A percentile compares a stretch with the other conserved stretches of the same genome.
Evolutionary conservation across 2,329 filamentous ascomycete species (phyloP).

Genomic region (Cadophora sp.): DNA sequence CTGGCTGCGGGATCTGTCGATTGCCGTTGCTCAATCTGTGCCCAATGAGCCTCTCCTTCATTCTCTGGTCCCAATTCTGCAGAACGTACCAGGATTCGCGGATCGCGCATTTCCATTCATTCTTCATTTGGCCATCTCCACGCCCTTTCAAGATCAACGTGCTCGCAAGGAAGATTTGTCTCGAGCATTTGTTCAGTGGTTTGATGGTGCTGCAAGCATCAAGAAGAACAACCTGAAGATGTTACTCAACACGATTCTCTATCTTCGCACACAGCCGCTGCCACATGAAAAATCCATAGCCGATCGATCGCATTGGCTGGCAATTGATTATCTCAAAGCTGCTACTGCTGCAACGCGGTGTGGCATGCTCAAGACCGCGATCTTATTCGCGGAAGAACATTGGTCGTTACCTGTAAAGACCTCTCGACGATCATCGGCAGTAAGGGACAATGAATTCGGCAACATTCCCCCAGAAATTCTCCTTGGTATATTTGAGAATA

Average conservation of each 20-base stretch:
- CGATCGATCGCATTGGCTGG: constrained; percentile 84
- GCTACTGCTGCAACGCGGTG: constrained; percentile 77
- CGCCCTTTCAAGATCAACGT: constrained; percentile 68
- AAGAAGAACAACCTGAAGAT: constrained; percentile 71
- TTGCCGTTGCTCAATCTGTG: constrained; percentile 65
- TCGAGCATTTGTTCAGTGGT: constrained; percentile 66
- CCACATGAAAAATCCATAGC: constrained; percentile 79
- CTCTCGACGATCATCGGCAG: constrained; percentile 71
- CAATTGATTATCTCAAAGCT: constrained; percentile 76
- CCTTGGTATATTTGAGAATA: constrained; percentile 84
- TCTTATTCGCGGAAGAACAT: constrained; percentile 81
- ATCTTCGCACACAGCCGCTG: constrained; percentile 81
- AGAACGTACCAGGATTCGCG: constrained; percentile 71
- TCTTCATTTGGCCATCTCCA: constrained; percentile 78
- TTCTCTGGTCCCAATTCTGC: constrained; percentile 70
- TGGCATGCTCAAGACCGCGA: constrained; percentile 84
- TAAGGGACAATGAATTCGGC: constrained; percentile 50
- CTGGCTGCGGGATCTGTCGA: constrained; percentile 70
- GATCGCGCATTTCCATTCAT: constrained; percentile 81
- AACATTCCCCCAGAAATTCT: constrained; percentile 70
- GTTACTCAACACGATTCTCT: constrained; percentile 80
- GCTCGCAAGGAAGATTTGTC: constrained; percentile 69
- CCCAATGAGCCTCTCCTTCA: constrained; percentile 71
- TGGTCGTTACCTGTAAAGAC: constrained; percentile 61
- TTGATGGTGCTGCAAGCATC: constrained; percentile 54